Base-by-base conservation (phyloP, 23 red algal species). In the Gracilariopsis chorda region DNA sequence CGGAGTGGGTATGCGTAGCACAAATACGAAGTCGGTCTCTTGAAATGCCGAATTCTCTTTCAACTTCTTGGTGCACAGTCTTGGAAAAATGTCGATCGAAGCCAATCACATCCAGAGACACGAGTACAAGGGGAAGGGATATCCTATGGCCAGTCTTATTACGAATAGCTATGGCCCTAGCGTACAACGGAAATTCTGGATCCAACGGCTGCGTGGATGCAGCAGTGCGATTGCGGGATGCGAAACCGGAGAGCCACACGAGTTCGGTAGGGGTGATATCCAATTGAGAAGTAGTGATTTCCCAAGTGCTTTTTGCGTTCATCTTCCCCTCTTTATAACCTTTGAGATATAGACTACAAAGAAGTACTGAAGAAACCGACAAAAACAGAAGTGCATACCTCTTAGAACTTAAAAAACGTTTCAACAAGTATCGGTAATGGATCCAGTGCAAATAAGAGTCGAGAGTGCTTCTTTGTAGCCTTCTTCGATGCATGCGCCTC, bases 1-100 rank as follows among this genome's bases (percentile, higher is more conserved):
- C 90, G 37, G 90, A 93, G 40, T 93, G 90, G 7, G 90, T 93
- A 77, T 93, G 90, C 27, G 41, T 85, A n/a, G 70, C 47, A 48
- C 56, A 59, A 3, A 93, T 21, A 24, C 80, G 77, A 17, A 93
- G 29, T 28, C 47, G 40, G 14, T 57, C 67, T 29, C 90, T 52
- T 32, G 77, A 63, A 51, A 93, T 55, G 43, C 79, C 69, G 52
- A 44, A 55, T 36, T 77, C 52, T 5, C n/a, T 83, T 11, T 45
- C 63, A 13, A 55, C 29, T 1, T 61, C 34, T 11, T 36, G 62
- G 32, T 43, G 36, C 39, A 93, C 51, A 28, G 36, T 14, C 13
- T 20, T 46, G 36, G 77, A 65, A 29, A 85, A 49, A 24, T 57
- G 27, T 43, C 39, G 77, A 53, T 58, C 47, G 78, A 82, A 55